Conservation (phyloP, 2,329 filamentous ascomycete species). For the Fusarium foetens region DNA sequence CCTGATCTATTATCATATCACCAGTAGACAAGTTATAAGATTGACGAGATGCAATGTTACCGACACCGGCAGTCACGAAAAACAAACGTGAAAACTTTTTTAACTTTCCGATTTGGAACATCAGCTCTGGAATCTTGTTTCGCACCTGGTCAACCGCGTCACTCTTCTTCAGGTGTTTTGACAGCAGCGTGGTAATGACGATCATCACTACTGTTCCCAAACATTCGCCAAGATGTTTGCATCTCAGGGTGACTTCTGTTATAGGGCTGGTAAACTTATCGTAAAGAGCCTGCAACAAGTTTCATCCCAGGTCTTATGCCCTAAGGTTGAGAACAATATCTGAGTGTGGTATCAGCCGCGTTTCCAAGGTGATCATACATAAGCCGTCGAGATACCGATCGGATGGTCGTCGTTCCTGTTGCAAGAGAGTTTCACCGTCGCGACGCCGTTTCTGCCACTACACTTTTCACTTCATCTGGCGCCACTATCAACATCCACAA, state of each 20-base stretch:
- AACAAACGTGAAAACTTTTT: not conserved
- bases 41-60: slow-evolving; percentile 1
- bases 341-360: slow-evolving; percentile 22
- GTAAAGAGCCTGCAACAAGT: slow-evolving; percentile 27
- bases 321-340: not conserved
- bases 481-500: slow-evolving; percentile 7
- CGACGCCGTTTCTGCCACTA: slow-evolving; percentile 23
- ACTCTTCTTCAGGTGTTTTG: not conserved
- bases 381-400: slow-evolving; percentile 24
- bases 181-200: slow-evolving; percentile 7
- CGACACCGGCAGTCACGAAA: not conserved
- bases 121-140: not conserved
- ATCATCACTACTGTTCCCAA: not conserved
- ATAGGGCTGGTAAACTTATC: slow-evolving; percentile 16
- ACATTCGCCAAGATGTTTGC: slow-evolving; percentile 19
- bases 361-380: slow-evolving; percentile 36
- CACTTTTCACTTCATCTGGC: slow-evolving; percentile 18
- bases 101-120: not conserved
- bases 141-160: not conserved
- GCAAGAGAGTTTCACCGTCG: slow-evolving; percentile 42
- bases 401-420: slow-evolving; percentile 29
- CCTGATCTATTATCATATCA: not conserved
- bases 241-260: slow-evolving; percentile 6
- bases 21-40: not conserved
- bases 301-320: slow-evolving; percentile 15